Base-by-base conservation (phyloP, 2,329 filamentous ascomycete genomes). In the Aschersonia sp. region DNA sequence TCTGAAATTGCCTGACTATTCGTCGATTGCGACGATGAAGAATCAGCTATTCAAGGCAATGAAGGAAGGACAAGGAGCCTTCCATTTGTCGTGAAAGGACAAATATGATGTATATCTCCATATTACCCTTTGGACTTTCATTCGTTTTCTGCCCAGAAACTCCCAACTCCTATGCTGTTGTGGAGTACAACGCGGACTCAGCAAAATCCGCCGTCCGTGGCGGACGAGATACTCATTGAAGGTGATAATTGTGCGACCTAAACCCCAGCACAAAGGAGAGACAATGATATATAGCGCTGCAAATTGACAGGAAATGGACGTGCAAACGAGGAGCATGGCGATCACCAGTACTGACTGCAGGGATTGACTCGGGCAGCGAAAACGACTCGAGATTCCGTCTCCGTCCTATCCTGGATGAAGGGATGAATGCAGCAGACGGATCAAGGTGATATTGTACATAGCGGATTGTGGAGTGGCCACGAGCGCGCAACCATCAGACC, bases 1-100 rank as follows among this genome's bases (percentile, higher is more conserved):
- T 63, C 79, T 98, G 58, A 98, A 98, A 68, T 76, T 98, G 60
- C 92, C 92, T 22, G 87, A 98, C 65, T 98, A 98, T 67, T 90
- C 81, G 55, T 80, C 71, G 55, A 69, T 94, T 52, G 78, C 86
- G 2, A 74, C 83, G 46, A 79, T 98, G 66, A 82, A 76, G 59
- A 77, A 83, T 61, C 86, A 87, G 63, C 73, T 98, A 47, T 80
- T 78, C 54, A 83, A 83, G 54, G 94, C 92, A 30, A 94, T 95
- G 62, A 85, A 81, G 64, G 94, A 98, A 69, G 92, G 92, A 30
- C 92, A 98, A 63, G 92, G 92, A 32, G 92, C 94, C 51, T 98
- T 98, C 76, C 92, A 97, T 67, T 73, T 98, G 55, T 95, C 89
- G 51, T 95, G 42, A 45, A 39, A 39, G 8, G 35, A 9, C 9